These are phyloP conservation scores for Kodamaea kaohsiungensis DNA, from an alignment of 805 yeast genomes.

Conservation along the genomic window DNA sequence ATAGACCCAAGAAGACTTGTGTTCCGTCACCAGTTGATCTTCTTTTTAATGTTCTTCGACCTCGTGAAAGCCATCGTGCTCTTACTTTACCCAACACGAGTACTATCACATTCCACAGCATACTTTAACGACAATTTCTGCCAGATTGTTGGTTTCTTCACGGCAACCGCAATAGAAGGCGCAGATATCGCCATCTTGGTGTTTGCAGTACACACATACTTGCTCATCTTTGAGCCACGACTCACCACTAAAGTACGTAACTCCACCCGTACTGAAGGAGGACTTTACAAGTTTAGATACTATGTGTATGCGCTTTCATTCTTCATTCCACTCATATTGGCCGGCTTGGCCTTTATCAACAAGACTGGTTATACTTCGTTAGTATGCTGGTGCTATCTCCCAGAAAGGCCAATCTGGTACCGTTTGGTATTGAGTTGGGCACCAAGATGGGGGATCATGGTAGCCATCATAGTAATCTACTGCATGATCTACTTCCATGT, in stretches of 20 bases:
- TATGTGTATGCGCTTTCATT: slow-evolving; percentile 60
- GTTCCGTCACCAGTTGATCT: slow-evolving; percentile 71
- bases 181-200: slow-evolving; percentile 81
- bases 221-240: slow-evolving; percentile 67
- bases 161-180: slow-evolving; percentile 79
- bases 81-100: slow-evolving; percentile 66
- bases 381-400: slow-evolving; percentile 78
- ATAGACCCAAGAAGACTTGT: slow-evolving; percentile 64
- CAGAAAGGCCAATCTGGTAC: slow-evolving; percentile 72
- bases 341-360: slow-evolving; percentile 67
- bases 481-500: slow-evolving; percentile 73
- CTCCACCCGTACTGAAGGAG: slow-evolving; percentile 60
- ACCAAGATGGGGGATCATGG: slow-evolving; percentile 68
- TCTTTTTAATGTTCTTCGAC: slow-evolving; percentile 70
- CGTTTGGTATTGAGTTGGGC: slow-evolving; percentile 76
- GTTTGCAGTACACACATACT: slow-evolving; percentile 80
- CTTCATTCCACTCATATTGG: slow-evolving; percentile 63
- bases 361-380: slow-evolving; percentile 53
- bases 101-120: slow-evolving; percentile 41
- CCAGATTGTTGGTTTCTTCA: slow-evolving; percentile 75
- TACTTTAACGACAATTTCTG: slow-evolving; percentile 54
- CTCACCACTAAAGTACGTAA: slow-evolving; percentile 42
- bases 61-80: slow-evolving; percentile 70
- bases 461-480: slow-evolving; percentile 65
- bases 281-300: slow-evolving; percentile 60